Evolutionary conservation across 2,329 filamentous ascomycete species (phyloP), one percentile per base, ranked within the genome.

Genomic region (Tolypocladium pustulatum): DNA sequence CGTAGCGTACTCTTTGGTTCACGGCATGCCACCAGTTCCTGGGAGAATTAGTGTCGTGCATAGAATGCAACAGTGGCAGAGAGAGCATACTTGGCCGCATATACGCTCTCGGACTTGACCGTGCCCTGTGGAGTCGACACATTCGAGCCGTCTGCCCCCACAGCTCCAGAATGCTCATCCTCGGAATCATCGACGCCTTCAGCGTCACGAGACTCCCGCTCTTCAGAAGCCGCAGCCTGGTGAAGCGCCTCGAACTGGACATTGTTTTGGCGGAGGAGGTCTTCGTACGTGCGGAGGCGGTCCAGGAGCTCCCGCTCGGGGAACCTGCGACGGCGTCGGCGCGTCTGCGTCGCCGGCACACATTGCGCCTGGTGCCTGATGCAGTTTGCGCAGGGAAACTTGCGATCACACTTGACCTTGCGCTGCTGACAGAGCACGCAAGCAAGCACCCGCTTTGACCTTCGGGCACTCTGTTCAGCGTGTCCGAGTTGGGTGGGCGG

Each of bases 401-500:
- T 76, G 59, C 81, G 80, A 64, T 86, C 78, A 68, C 85, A 88
- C 61, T 81, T 84, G 41, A 87, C 73, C 65, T 87, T 87, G 55
- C 84, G 80, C 63, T 85, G 82, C 65, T 88, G 84, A 62, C 86
- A 90, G 1, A 79, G 74, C 1, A 83, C 70, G 63, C 86, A 89
- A 1, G 76, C 72, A 4, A 76, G 65, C 4, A 75, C 66, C 12
- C 71, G 68, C 22, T 65, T 64, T 1, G 69, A 46, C 55, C 67
- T 67, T n/a, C 60, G 54, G 4, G 10, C 12, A 20, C 12, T 25
- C 12, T 46, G 41, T 22, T 46, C 41, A 15, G 9, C 41, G 2
- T 46, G 22, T 7, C n/a, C 41, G 25, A 3, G 22, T 8, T 5
- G 25, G 3, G 25, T 20, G 25, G 43, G 43, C 25, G 4, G 22